phyloP scores from a whole-genome alignment of 2,329 filamentous ascomycete species.

The Fusarium sp. region DNA sequence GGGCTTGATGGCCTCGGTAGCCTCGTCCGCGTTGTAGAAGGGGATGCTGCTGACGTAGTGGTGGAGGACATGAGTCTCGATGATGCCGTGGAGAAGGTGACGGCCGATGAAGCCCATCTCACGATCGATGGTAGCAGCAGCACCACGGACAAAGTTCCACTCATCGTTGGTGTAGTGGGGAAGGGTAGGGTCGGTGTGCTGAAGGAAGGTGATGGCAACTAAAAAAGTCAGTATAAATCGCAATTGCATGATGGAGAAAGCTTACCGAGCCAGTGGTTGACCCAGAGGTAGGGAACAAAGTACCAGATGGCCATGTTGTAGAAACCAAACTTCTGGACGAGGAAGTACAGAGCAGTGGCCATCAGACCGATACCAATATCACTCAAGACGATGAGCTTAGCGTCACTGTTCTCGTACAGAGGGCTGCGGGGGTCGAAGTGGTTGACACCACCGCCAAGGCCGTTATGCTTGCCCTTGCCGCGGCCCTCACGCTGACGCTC shows the following conservation, averaged over 20 bases:
- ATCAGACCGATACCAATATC: constrained; percentile 81
- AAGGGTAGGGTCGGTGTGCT: constrained; percentile 94
- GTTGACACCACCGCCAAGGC: constrained; percentile 83
- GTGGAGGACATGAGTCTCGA: constrained; percentile 97
- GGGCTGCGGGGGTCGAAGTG: constrained; percentile 92
- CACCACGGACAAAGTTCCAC: constrained; percentile 94
- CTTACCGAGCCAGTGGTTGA: constrained; percentile 98
- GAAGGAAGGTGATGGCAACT: constrained; percentile 97
- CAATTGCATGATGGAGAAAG: constrained; percentile 33
- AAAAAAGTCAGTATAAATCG: constrained; percentile 40
- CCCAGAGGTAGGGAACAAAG: constrained; percentile 93
- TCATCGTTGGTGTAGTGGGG: constrained; percentile 88
- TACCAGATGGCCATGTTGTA: constrained; percentile 94
- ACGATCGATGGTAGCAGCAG: constrained; percentile 94
- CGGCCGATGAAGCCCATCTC: constrained; percentile 97
- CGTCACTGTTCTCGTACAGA: constrained; percentile 90
- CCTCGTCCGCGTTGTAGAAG: constrained; percentile 96
- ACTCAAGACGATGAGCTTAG: constrained; percentile 84
- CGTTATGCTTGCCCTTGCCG: constrained; percentile 91
- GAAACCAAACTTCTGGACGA: constrained; percentile 84
- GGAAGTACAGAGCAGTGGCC: constrained; percentile 67
- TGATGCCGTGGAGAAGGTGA: constrained; percentile 90
- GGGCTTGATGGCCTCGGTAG: constrained; percentile 90
- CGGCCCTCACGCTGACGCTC: constrained; percentile 91
- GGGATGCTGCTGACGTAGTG: constrained; percentile 97